Base-by-base conservation (phyloP, 2,329 filamentous ascomycete species). In the Exutisphaerella laricina region DNA sequence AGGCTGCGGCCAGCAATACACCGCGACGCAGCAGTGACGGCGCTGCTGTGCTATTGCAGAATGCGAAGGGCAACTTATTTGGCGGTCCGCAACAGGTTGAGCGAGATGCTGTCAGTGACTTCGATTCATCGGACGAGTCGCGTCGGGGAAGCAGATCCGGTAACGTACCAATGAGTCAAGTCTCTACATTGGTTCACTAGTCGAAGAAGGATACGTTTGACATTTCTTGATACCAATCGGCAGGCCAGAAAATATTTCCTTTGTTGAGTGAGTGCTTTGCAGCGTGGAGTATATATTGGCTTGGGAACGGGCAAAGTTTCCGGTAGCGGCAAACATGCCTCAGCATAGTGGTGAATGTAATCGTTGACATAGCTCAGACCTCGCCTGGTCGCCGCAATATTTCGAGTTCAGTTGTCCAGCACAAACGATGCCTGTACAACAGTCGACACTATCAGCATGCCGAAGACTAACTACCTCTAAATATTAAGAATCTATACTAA, bases 221-320 rank as follows among this genome's bases (percentile, higher is more conserved):
- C 23, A 12, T 26, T n/a, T 22, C n/a, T 35, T 22, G 33, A 14
- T 22, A 35, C 33, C 18, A 35, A 8, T 5, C 33, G 20, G 18
- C 33, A 35, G 33, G 33, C 23, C 33, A 23, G 18, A 35, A 35
- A 23, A 20, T 35, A 10, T 35, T 35, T 35, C 33, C 14, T 35
- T 35, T 35, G 33, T 35, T 7, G 3, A 23, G 18, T 10, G 33
- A 16, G 23, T 35, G 33, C 33, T 35, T 35, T 23, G 14, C 8
- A 35, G 33, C 33, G 33, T 20, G 36, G 26, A 39, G 36, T 30
- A 39, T 29, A 6, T 39, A 17, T 13, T 39, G 22, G 17, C 16
- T 39, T 39, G 6, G 36, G 36, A n/a, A 6, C 13, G 17, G 14
- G 23, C 23, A 9, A n/a, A n/a, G 23, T 23, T 17, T 35, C 16